Evolutionary conservation across 192 early-diverging fungal genomes (phyloP).

Genomic region (Dispira simplex): DNA sequence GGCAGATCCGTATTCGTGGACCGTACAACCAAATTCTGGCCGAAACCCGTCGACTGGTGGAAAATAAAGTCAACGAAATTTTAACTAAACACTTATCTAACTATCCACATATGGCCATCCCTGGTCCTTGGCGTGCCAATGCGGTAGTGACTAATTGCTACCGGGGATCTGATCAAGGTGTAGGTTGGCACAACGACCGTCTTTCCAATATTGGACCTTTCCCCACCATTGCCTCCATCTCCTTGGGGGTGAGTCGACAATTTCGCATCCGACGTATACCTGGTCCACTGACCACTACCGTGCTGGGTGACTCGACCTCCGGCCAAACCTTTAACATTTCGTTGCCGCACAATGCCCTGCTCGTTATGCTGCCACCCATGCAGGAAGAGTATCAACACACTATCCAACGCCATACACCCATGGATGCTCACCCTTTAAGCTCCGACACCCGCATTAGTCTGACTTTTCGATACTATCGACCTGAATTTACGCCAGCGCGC

Average conservation of each 20-base stretch:
- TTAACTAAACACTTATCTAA: not conserved
- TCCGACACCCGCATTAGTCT: slow-evolving; percentile 10
- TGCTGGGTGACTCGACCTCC: too few relatives aligned
- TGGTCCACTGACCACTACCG: not conserved
- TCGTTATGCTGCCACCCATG: slow-evolving; percentile 12
- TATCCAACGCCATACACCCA: slow-evolving; percentile 3
- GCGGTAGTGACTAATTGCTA: slow-evolving; percentile 7
- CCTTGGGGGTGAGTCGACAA: slow-evolving; percentile 7
- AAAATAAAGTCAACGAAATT: slow-evolving; percentile 9
- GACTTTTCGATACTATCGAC: slow-evolving; percentile 9
- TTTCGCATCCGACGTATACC: slow-evolving; percentile 12
- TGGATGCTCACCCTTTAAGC: slow-evolving; percentile 4
- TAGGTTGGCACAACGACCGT: slow-evolving; percentile 12
- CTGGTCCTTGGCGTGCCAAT: not conserved
- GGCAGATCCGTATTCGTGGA: not conserved
- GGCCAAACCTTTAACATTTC: not conserved
- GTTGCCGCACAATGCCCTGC: slow-evolving; percentile 8
- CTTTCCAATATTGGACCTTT: slow-evolving; percentile 10
- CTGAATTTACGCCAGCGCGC: not conserved
- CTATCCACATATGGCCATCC: too few relatives aligned
- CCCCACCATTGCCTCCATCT: slow-evolving; percentile 11
- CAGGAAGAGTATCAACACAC: slow-evolving; percentile 12
- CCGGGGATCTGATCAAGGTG: slow-evolving; percentile 2
- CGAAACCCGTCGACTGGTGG: not conserved
- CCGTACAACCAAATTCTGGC: not conserved